A percentile compares a stretch with the other conserved stretches of the same genome.
phyloP scores from a whole-genome alignment of 2,329 filamentous ascomycete species.

The Pezicula neosporulosa region DNA sequence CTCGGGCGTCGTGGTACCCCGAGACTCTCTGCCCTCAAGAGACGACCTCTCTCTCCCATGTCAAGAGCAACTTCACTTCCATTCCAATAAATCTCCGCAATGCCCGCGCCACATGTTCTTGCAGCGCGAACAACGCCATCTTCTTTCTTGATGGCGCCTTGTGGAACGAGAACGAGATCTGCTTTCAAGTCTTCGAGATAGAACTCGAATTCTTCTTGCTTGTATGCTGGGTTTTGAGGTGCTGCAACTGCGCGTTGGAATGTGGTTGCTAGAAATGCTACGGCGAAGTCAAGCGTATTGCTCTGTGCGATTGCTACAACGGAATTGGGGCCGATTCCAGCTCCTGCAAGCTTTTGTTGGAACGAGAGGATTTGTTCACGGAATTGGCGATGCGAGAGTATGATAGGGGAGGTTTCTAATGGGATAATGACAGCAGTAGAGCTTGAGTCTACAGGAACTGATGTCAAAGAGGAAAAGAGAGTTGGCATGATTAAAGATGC shows the following conservation, averaged over 20 bases:
- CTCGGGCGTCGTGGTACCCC: constrained; percentile 50
- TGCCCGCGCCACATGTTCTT: constrained; percentile 72
- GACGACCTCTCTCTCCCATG: constrained; percentile 71
- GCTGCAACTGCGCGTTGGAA: constrained; percentile 82
- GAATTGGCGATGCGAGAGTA: constrained; percentile 68
- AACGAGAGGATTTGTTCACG: constrained; percentile 63
- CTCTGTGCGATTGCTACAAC: constrained; percentile 80
- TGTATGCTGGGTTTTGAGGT: constrained; percentile 82
- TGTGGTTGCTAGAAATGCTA: constrained; percentile 78
- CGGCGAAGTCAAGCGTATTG: constrained; percentile 86
- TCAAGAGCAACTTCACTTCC: constrained; percentile 68
- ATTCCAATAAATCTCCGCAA: constrained; percentile 85
- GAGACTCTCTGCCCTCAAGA: constrained; percentile 47
- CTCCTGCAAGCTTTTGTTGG: constrained; percentile 71
- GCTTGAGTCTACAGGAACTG: constrained; percentile 48
- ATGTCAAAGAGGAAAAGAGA: constrained; percentile 41
- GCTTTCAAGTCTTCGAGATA: constrained; percentile 87
- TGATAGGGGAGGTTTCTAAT: constrained; percentile 55
- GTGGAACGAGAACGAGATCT: constrained; percentile 71
- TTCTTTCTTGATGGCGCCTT: constrained; percentile 63
- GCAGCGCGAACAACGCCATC: constrained; percentile 74
- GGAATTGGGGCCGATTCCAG: constrained; percentile 66
- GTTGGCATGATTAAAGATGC: neutral
- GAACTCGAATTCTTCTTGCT: constrained; percentile 87
- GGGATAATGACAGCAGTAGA: constrained; percentile 71